Base-by-base conservation (phyloP, 352 stramenopile genomes). In the Pythium apleroticum region DNA sequence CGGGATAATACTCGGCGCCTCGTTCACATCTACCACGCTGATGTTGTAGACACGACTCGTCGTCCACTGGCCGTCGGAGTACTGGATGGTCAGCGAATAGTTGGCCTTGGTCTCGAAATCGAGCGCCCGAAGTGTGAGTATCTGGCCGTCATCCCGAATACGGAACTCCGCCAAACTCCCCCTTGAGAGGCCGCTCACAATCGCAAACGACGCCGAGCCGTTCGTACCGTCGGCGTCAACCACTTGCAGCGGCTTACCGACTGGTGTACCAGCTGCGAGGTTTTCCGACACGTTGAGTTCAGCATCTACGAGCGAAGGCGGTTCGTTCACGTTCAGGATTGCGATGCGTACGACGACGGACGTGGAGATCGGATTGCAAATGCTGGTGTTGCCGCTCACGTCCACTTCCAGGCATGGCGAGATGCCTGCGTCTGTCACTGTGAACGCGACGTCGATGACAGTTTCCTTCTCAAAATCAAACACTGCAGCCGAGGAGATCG, bases 1-100 rank as follows among this genome's bases (percentile, higher is more conserved):
- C 15, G 50, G 11, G 2, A 70, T 9, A 30, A 89, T n/a, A 0
- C 63, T 52, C 20, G 80, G 73, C 1, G 72, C 22, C 57, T 89
- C 80, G 54, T 89, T 87, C 33, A 84, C 74, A 41, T 89, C 72
- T 0, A 77, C n/a, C 14, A 89, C 68, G n/a, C 19, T 35, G 24
- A 89, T 43, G 9, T 27, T 55, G 12, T 84, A 65, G 17, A 58
- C 69, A 15, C 63, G 4, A 10, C 43, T 60, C 0, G 54, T 53
- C 7, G 30, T 63, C 25, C 73, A 89, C 50, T 89, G 72, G 7
- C 71, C 71, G 30, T 77, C 71, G 12, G 63, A 71, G 20, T 74
- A 77, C 39, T 49, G 11, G 3, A 72, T 28, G 0, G 31, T 25
- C 24, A 77, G 27, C 2, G 22, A 24, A 25, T 72, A 77, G 9